Evolutionary conservation across 2,329 filamentous ascomycete species (phyloP).

Genomic region (Botrytis squamosa): DNA sequence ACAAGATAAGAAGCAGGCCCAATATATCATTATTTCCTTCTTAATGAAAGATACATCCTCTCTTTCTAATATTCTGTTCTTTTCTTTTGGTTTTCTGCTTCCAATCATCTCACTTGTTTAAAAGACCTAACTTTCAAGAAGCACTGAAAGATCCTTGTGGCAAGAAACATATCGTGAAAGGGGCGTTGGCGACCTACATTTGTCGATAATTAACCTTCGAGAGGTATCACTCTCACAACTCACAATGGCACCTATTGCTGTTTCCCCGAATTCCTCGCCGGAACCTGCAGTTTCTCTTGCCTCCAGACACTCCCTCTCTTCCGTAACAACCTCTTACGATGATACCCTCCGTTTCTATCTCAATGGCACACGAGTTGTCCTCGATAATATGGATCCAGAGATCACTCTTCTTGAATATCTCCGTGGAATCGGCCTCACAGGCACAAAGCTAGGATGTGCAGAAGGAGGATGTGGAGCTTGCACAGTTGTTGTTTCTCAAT

Average conservation of each 20-base stretch:
- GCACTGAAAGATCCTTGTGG: not conserved
- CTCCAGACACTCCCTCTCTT: constrained; percentile 46
- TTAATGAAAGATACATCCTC: not conserved
- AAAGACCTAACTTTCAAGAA: not conserved
- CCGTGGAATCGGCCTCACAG: constrained; percentile 86
- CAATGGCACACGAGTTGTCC: constrained; percentile 84
- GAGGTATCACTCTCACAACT: not conserved
- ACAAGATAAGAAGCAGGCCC: constrained; percentile 17
- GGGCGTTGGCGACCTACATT: not conserved
- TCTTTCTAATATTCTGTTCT: not conserved
- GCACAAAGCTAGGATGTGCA: constrained; percentile 93
- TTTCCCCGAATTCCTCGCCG: constrained; percentile 47
- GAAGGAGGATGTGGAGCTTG: constrained; percentile 97
- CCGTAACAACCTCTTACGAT: constrained; percentile 74
- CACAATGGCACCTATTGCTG: constrained; percentile 56
- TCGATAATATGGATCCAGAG: constrained; percentile 88
- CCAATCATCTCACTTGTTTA: not conserved
- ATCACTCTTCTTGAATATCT: constrained; percentile 91
- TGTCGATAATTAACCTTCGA: not conserved
- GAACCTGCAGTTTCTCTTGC: constrained; percentile 34
- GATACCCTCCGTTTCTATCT: constrained; percentile 91
- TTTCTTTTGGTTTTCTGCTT: not conserved
- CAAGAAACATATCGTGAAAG: not conserved
- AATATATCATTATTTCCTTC: constrained; percentile 12
- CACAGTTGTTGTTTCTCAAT: constrained; percentile 90